Base-by-base conservation (phyloP, 2,329 filamentous ascomycete species). In the Gremmenia infestans region DNA sequence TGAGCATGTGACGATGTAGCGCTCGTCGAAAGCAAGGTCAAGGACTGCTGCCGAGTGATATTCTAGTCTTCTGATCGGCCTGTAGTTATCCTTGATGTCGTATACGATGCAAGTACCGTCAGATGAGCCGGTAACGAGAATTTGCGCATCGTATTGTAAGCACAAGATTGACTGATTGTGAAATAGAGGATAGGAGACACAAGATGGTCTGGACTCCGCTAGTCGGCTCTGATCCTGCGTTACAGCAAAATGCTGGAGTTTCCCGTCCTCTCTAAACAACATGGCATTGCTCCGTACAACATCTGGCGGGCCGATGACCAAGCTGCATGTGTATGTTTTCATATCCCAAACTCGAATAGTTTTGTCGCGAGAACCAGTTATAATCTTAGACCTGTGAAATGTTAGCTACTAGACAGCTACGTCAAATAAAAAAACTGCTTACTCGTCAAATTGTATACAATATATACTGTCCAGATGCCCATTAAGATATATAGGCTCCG, bases 291-390 rank as follows among this genome's bases (percentile, higher is more conserved):
- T 71, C 64, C 78, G 74, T 66, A 87, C 74, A 63, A 89, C 75
- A 60, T 83, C 82, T 1, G 83, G 84, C 1, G 91, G 89, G 1
- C 93, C 93, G 65, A 99, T 93, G 48, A 97, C 83, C 57, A 93
- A 86, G 52, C 85, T 80, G 71, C 94, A 99, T 63, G 89, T 80
- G 69, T 91, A 88, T 9, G 89, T 96, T 65, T 89, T 86, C 76
- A 96, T 88, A 72, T 97, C 91, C 94, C 94, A 99, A 35, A 99
- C 84, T 50, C 94, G 88, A 64, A 99, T 94, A 0, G 94, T 97
- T 70, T 90, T 89, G 73, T 99, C 94, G 60, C 94, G 87, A 9
- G 93, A 97, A 28, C 94, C 94, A 2, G 94, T 97, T 63, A 99
- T 92, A 68, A 97, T 96, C 73, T 97, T 99, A 69, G 88, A 80